Base-by-base conservation (phyloP, 495 filamentous ascomycete species). In the Tuber indicum region DNA sequence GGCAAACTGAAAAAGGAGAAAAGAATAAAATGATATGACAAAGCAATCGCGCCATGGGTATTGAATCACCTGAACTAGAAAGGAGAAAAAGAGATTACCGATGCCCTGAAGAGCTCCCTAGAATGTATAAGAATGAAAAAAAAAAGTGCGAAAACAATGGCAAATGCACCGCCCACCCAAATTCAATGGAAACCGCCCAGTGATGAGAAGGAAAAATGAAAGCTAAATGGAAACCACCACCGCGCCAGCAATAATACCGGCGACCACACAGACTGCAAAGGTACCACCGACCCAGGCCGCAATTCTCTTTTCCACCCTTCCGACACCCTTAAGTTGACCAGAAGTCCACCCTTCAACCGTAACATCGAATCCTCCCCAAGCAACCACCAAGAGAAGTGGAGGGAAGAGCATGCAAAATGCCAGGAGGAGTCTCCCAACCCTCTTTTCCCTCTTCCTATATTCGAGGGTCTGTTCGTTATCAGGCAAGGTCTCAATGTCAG, bases 331-430 rank as follows among this genome's bases (percentile, higher is more conserved):
- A 32, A 83, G 75, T 17, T 76, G 46, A 14, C 81, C 81, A 69
- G 74, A 42, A 12, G 81, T 83, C 73, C 73, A 78, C 12, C 69
- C 70, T 45, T 80, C 81, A 9, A 83, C 76, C 52, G 73, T 75
- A 26, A 72, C 42, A 75, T 83, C 81, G 47, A 83, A 82, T 32
- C 75, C 74, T 19, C 81, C 81, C 72, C 79, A 78, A 41, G 81
- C 81, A 46, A 75, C 77, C 26, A 83, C 62, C 26, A 83, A 52
- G 44, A 80, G 75, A 32, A 83, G 44, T 36, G 81, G 81, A 16
- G 81, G 81, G 70, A 83, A 83, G 12, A 82, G 69, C 32, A 82
- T 6, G 46, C 81, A 83, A 32, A 81, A 49, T 47, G 47, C 77
- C 36, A 81, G 47, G 16, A 82, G 46, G 21, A 75, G 77, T 45